A percentile compares a stretch with the other conserved stretches of the same genome.
phyloP scores from a whole-genome alignment of 1,284 basidiomycete genomes.

The Phlebopus sp. region DNA sequence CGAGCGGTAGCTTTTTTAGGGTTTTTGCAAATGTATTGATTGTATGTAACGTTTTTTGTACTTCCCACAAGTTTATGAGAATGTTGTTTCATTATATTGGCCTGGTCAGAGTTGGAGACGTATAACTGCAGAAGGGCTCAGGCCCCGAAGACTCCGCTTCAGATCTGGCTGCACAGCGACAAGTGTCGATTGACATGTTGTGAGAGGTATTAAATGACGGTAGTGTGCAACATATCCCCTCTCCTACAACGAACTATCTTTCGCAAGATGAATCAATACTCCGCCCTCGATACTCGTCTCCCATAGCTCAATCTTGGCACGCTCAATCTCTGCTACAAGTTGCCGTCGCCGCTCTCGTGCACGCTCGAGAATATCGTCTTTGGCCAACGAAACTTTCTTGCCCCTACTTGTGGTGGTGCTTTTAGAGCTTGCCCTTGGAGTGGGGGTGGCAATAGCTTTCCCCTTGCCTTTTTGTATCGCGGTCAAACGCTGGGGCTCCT shows the following conservation, averaged over 20 bases:
- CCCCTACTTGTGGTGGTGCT: constrained; percentile 6
- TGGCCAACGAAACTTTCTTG: constrained; percentile 16
- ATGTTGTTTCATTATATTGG: too few relatives aligned
- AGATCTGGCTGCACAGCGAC: too few relatives aligned
- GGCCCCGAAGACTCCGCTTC: too few relatives aligned
- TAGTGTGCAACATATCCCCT: too few relatives aligned
- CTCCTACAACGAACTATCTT: constrained; percentile 27
- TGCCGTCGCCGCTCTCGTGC: constrained; percentile 52
- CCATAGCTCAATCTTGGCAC: constrained; percentile 65
- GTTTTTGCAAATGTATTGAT: constrained; percentile 9
- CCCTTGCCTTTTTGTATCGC: constrained; percentile 23
- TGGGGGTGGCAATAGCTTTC: constrained; percentile 4
- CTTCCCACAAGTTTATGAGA: neutral
- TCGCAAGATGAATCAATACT: constrained; percentile 52
- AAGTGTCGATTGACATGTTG: too few relatives aligned
- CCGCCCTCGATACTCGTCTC: constrained; percentile 72
- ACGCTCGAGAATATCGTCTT: constrained; percentile 44
- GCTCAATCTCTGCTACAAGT: constrained; percentile 54
- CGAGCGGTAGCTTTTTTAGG: neutral
- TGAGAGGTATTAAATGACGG: too few relatives aligned
- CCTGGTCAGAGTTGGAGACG: too few relatives aligned
- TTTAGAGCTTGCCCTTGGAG: constrained; percentile 9
- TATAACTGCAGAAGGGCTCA: too few relatives aligned
- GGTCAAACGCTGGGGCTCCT: neutral
- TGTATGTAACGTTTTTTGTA: constrained; percentile 20